These are phyloP conservation scores for Diplodia mutila DNA, from an alignment of 2,329 filamentous ascomycete genomes.

Conservation along the genomic window DNA sequence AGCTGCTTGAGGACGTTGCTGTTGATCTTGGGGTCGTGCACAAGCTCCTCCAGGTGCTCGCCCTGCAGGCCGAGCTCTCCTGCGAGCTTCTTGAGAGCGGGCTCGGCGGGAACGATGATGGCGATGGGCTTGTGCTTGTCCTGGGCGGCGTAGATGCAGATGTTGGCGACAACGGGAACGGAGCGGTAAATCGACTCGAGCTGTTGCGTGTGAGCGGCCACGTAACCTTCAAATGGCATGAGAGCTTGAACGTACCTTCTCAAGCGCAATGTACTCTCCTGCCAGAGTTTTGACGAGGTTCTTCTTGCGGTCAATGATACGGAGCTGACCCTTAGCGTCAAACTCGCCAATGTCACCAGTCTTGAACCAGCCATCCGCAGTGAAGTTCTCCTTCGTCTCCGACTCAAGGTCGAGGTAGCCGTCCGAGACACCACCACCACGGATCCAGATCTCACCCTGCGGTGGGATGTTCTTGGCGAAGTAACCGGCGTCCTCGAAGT, in stretches of 20 bases:
- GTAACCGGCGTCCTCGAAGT: constrained; percentile 88
- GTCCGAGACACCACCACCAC: constrained; percentile 72
- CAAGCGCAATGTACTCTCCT: constrained; percentile 94
- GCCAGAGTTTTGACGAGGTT: constrained; percentile 95
- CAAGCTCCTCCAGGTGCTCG: constrained; percentile 68
- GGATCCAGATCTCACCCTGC: constrained; percentile 91
- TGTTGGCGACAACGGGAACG: constrained; percentile 76
- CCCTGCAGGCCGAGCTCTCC: constrained; percentile 64
- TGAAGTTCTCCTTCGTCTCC: constrained; percentile 77
- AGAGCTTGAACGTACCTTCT: constrained; percentile 59
- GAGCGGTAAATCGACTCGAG: constrained; percentile 90
- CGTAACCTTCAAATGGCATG: background rate
- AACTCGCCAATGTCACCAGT: constrained; percentile 96
- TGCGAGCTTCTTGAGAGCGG: constrained; percentile 60
- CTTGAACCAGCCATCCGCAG: constrained; percentile 92
- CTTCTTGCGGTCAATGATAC: constrained; percentile 95
- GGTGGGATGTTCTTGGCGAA: constrained; percentile 72
- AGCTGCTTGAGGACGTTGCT: constrained; percentile 71
- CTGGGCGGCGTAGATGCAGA: constrained; percentile 82
- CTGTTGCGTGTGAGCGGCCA: constrained; percentile 42
- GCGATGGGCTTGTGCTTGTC: constrained; percentile 79
- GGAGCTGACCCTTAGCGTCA: constrained; percentile 75
- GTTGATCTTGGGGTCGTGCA: constrained; percentile 68
- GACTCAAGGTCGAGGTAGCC: constrained; percentile 85
- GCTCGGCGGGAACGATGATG: constrained; percentile 69